phyloP scores from a whole-genome alignment of 192 early-diverging fungal species.

The Coemansia sp. region DNA sequence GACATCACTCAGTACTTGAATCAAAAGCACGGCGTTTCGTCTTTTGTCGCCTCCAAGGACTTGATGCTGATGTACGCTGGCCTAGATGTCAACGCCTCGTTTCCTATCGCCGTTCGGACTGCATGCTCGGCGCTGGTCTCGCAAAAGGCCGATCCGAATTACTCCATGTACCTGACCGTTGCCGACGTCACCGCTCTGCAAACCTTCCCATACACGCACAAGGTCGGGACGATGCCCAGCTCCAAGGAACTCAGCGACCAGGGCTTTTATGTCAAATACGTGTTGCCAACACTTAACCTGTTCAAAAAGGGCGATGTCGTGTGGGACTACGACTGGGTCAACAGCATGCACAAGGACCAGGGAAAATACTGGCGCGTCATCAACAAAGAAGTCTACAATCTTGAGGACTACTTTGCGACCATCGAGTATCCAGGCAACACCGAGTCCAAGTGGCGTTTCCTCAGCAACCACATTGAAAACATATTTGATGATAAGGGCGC shows the following conservation, averaged over 20 bases:
- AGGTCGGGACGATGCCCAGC: conserved; percentile 13
- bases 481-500: conserved; percentile 40
- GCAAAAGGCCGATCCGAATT: conserved; percentile 20
- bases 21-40: conserved; percentile 50
- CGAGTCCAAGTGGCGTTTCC: conserved; percentile 51
- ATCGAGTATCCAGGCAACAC: conserved; percentile 18
- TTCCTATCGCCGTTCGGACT: conserved; percentile 57
- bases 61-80: conserved; percentile 47
- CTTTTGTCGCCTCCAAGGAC: conserved; percentile 6
- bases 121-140: conserved; percentile 56
- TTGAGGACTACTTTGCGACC: conserved; percentile 57
- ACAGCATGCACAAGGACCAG: conserved; percentile 52
- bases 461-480: conserved; percentile 30
- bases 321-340: conserved; percentile 54
- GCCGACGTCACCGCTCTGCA: conserved; percentile 15
- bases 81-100: conserved; percentile 52
- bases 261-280: conserved; percentile 20
- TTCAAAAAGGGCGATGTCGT: conserved; percentile 63
- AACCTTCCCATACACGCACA: conserved; percentile 10
- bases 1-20: conserved; percentile 57
- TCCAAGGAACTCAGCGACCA: conserved; percentile 28
- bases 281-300: conserved; percentile 20
- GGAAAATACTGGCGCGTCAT: conserved; percentile 58
- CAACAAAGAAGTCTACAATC: conserved; percentile 64
- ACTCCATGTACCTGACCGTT: conserved; percentile 12